Evolutionary conservation across 1,284 basidiomycete species (phyloP), one percentile per base, ranked within the genome.

Genomic region (Hemileia vastatrix): DNA sequence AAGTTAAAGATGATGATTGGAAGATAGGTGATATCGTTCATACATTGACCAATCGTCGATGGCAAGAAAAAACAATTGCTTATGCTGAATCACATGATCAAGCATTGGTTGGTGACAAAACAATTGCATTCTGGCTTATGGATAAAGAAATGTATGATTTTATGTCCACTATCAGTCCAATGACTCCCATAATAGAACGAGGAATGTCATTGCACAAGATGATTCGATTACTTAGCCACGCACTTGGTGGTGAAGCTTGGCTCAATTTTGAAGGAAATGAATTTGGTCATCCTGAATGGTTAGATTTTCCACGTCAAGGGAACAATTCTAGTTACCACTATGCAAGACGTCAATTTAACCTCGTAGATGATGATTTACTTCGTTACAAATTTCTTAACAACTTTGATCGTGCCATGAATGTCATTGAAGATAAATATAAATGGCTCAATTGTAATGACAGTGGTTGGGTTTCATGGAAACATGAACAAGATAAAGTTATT

Each of bases 101-200:
- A 76, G 94, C 94, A 11, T 82, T 98, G 32, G 94, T 98, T 0
- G 94, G 94, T 4, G 94, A 98, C 79, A 97, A 97, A 80, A 97
- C 94, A 0, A 75, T 97, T 31, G 94, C 94, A 1, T 98, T 98
- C 78, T 98, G 94, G 94, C 77, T 97, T 58, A 98, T 98, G 94
- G 94, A 98, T 78, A 94, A 94, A 78, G 94, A 97, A 77, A 98
- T 98, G 94, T 93, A n/a, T n/a, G n/a, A n/a, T n/a, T n/a, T n/a
- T n/a, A n/a, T n/a, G n/a, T n/a, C n/a, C n/a, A n/a, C n/a, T n/a
- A n/a, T n/a, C n/a, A n/a, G n/a, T n/a, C n/a, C n/a, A n/a, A n/a
- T n/a, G n/a, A n/a, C n/a, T n/a, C n/a, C n/a, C n/a, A n/a, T n/a
- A n/a, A 71, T 73, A 57, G 71, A 73, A 49, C 66, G 71, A 3